Base-by-base conservation (phyloP, 805 yeast species). In the Nakazawaea ambrosiae region DNA sequence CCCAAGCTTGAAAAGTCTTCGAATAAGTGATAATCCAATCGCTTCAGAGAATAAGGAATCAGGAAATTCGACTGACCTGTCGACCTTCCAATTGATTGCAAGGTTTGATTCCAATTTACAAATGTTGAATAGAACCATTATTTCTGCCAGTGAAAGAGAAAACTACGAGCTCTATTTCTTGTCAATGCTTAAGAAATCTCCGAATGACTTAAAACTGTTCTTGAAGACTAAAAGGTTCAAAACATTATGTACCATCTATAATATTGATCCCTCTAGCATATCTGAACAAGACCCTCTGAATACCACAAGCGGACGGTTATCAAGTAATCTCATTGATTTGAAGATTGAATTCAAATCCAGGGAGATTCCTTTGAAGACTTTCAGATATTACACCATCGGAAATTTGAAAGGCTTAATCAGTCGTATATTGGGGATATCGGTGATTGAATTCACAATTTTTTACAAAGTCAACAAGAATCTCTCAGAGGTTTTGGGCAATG, bases 131-230 rank as follows among this genome's bases (percentile, higher is more conserved):
- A 95, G 95, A 1, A 66, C 77, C 0, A 35, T 26, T 0, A 57
- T 85, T 7, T 50, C 60, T 3, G 39, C 31, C 0, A 65, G 57
- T 2, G 82, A 78, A 34, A 63, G 87, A 14, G 45, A 41, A 5
- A 82, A 79, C 45, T 81, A 84, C 1, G 95, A 87, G 52, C 51
- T 83, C 4, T 85, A 71, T 50, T 77, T 82, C 42, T 60, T 82
- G 20, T 65, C 77, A 4, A 66, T 66, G 43, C 73, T 82, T 0
- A 50, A 48, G n/a, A 42, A 49, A 15, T 49, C 50, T 5, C 33
- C 39, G 10, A 45, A 51, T 27, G 17, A 31, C 1, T 47, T 47
- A 31, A 40, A 28, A 37, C 18, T 17, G 5, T 39, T 20, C 1
- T 25, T 39, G 2, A 39, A 39, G 18, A 20, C 46, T 3, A n/a